Conservation (phyloP, 2,329 filamentous ascomycete genomes). For the Coniochaeta sp. region DNA sequence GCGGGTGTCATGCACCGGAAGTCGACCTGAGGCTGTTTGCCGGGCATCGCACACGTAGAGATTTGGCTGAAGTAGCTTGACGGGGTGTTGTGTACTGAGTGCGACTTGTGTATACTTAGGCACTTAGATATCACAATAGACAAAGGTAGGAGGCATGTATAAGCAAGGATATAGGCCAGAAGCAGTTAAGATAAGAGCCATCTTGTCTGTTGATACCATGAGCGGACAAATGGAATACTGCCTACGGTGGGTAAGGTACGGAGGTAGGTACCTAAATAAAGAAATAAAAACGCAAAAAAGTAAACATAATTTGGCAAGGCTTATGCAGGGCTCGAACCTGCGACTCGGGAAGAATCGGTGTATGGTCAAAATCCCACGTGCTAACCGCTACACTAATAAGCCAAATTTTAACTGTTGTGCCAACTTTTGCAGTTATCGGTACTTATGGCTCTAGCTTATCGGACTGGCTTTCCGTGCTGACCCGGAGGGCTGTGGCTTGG, state of each 20-base stretch:
- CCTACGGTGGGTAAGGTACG: no score
- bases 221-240: no score
- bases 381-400: constrained; percentile 3
- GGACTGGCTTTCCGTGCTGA: not conserved
- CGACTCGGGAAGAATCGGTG: constrained; percentile 1
- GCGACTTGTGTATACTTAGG: not conserved
- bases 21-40: constrained; percentile 2
- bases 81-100: not conserved
- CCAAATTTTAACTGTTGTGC: not conserved
- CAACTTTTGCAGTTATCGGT: not conserved
- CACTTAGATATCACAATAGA: no score
- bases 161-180: no score
- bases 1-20: constrained; percentile 24
- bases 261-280: no score
- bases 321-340: constrained; percentile 3
- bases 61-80: no score
- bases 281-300: no score
- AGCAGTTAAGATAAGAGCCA: no score
- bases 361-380: constrained; percentile 2
- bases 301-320: not conserved
- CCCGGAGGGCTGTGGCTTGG: no score
- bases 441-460: not conserved
- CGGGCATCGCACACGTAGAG: not conserved
- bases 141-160: no score
- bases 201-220: no score